These are phyloP conservation scores for Cenchrus fungigraminus DNA, from an alignment of 176 grass and related monocot genomes.

Conservation along the genomic window DNA sequence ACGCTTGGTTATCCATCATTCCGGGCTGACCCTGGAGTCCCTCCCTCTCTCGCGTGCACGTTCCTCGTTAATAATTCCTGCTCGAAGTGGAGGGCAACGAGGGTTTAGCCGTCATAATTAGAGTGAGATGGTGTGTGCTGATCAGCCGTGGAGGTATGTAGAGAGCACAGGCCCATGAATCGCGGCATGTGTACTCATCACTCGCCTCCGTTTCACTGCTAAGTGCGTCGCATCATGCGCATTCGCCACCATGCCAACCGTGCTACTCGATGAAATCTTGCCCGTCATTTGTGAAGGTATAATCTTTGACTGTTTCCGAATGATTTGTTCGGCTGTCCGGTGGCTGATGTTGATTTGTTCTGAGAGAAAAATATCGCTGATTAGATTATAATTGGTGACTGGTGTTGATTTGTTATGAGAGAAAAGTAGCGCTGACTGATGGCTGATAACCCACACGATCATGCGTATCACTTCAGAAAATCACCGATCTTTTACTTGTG, in stretches of 20 bases:
- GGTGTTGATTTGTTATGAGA: too few species aligned
- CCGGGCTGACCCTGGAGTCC: not conserved
- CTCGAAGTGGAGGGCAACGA: constrained; percentile 3
- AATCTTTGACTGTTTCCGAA: not conserved
- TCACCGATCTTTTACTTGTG: not conserved
- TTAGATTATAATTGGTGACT: too few species aligned
- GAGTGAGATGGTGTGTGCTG: not conserved
- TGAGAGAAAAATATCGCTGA: too few species aligned
- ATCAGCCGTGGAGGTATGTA: not conserved
- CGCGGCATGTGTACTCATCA: constrained; percentile 44
- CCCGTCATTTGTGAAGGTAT: not conserved
- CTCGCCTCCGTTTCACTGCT: constrained; percentile 9
- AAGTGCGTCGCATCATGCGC: constrained; percentile 43
- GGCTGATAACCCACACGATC: too few species aligned
- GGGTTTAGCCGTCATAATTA: constrained; percentile 20
- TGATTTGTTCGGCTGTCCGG: too few species aligned
- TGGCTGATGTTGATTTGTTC: too few species aligned
- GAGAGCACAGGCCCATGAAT: constrained; percentile 12
- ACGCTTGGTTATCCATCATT: constrained; percentile 11
- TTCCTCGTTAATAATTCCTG: not conserved
- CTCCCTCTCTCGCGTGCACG: not conserved
- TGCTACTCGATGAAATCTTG: constrained; percentile 21
- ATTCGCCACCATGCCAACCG: constrained; percentile 29
- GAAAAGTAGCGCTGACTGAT: too few species aligned
- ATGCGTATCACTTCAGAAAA: not conserved